A percentile compares a stretch with the other conserved stretches of the same genome.
These are phyloP conservation scores for Paramecium tetraurelia DNA, from an alignment of 73 alveolate species.

Conservation along the genomic window DNA sequence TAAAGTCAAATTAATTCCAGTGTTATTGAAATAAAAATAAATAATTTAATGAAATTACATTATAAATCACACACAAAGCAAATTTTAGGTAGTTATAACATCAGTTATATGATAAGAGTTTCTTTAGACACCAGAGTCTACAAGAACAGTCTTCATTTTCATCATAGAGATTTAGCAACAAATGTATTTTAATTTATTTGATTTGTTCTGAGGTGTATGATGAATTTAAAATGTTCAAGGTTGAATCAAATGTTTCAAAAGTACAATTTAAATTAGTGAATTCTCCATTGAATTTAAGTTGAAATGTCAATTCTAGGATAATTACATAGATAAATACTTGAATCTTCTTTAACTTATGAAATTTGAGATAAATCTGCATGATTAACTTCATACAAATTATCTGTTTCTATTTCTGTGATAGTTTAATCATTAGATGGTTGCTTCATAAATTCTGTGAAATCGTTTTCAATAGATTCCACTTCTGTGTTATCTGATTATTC, in stretches of 20 bases:
- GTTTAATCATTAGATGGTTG: constrained; percentile 10
- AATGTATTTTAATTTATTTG: constrained; percentile 7
- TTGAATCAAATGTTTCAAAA: neutral
- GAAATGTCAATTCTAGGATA: neutral
- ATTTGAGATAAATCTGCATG: constrained; percentile 38
- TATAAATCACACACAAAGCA: neutral
- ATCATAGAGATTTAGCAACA: neutral
- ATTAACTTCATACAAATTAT: neutral
- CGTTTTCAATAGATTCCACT: neutral
- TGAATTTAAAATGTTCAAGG: neutral
- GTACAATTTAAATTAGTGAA: neutral
- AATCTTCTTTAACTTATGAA: neutral
- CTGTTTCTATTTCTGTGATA: constrained; percentile 28
- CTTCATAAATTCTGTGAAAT: constrained; percentile 9
- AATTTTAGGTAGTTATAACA: neutral
- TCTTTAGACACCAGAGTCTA: constrained; percentile 44
- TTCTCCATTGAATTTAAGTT: neutral
- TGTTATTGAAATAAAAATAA: neutral
- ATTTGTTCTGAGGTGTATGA: neutral
- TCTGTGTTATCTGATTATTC: neutral
- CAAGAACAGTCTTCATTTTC: constrained; percentile 34
- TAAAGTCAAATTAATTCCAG: constrained; percentile 48
- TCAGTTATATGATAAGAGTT: neutral
- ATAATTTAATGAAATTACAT: neutral
- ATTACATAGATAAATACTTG: neutral